Conservation (phyloP, 495 filamentous ascomycete genomes). For the Hypoxylon subgilvum region DNA sequence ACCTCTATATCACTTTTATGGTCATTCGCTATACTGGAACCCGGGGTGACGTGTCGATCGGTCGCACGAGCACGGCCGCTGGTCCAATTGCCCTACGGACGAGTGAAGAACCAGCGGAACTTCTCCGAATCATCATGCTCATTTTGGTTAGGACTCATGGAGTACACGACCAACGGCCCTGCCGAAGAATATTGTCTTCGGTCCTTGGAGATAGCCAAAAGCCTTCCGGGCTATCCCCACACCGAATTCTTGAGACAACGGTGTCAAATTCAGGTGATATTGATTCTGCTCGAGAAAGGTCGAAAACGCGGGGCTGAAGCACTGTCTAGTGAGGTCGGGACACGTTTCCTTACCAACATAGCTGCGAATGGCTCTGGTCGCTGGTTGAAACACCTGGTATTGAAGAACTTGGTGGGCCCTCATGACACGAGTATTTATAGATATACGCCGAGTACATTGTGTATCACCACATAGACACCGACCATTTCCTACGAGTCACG, state of each 20-base stretch:
- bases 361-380: neutral
- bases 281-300: neutral
- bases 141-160: neutral
- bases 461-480: neutral
- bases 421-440: neutral
- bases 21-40: neutral
- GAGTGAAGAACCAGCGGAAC: neutral
- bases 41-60: neutral
- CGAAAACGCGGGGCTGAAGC: neutral
- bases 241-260: neutral
- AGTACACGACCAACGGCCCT: neutral
- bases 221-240: neutral
- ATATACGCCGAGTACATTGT: neutral
- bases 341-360: neutral
- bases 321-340: neutral
- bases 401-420: neutral
- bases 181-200: neutral
- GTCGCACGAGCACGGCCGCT: neutral
- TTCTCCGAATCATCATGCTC: neutral
- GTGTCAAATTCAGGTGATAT: neutral
- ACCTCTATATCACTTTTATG: neutral
- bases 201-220: neutral
- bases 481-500: neutral
- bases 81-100: neutral
- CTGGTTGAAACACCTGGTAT: neutral